Base-by-base conservation (phyloP, 805 yeast species). In the Pichia cabralensis region DNA sequence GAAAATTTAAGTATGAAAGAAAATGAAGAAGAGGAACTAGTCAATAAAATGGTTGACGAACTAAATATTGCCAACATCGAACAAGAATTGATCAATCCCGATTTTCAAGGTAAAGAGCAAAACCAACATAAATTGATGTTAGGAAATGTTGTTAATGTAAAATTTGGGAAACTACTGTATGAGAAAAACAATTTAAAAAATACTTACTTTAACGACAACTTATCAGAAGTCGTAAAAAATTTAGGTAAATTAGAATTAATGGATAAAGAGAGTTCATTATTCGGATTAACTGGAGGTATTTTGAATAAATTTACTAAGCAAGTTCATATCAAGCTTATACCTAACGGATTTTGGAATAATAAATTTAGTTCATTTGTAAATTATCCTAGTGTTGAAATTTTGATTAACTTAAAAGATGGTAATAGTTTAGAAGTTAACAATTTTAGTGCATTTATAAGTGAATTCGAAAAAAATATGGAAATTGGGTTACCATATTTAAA, bases 221-320 rank as follows among this genome's bases (percentile, higher is more conserved):
- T 55, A 18, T 50, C 55, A 4, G 49, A 50, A 14, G 40, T 50
- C 23, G 43, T 45, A 28, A 42, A 42, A 20, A 44, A 45, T 25
- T 30, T 57, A 7, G 37, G 50, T 5, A 33, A 38, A 24, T 42
- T 57, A 15, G 30, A 30, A 13, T 35, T 57, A 18, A 32, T 43
- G 22, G 50, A 55, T 30, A 53, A 49, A 30, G 35, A 34, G 4
- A 40, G 49, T 3, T 33, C 38, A 9, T 38, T 54, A 21, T 50
- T 56, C 43, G 60, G 59, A 8, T 36, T 40, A 2, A 50, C 48
- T 4, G 60, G 60, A 28, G 58, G 58, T 31, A 46, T 56, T 19
- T 43, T 42, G 32, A 50, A 50, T 24, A 34, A 50, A 27, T 58
- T 54, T 24, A 51, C 45, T 14, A 44, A 47, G 22, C 47, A 51